Conservation (phyloP, 306 rosid genomes). For the Astragalus membranaceus region DNA sequence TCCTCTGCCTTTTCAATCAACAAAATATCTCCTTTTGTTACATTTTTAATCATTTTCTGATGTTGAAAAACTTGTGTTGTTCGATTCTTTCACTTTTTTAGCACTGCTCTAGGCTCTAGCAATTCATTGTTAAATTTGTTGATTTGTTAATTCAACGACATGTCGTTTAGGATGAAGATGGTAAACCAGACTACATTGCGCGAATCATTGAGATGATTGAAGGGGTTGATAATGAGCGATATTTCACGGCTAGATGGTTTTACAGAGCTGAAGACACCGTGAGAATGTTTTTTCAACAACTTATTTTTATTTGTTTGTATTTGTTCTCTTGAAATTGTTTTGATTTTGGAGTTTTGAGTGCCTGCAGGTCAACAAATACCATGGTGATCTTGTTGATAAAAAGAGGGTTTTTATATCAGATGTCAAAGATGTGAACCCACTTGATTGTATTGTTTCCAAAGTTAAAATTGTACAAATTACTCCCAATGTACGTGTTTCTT, state of each 20-base stretch:
- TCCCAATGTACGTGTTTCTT: conserved; percentile 8
- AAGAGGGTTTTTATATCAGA: conserved; percentile 33
- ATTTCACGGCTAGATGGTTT: conserved; percentile 41
- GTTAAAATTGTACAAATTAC: conserved; percentile 2
- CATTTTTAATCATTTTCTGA: no score
- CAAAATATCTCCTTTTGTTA: no score
- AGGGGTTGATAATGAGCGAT: not conserved
- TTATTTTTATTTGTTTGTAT: not conserved
- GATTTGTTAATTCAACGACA: not conserved
- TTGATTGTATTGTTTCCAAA: conserved; percentile 32
- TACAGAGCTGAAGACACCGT: conserved; percentile 42
- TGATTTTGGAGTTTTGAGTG: not conserved
- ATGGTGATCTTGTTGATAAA: conserved; percentile 17
- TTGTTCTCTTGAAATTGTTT: not conserved
- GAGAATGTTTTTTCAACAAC: not conserved
- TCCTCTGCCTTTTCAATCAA: not conserved
- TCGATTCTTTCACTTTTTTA: no score
- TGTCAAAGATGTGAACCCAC: conserved; percentile 29
- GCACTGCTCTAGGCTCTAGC: not conserved
- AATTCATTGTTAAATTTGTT: not conserved
- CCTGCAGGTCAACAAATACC: conserved; percentile 28
- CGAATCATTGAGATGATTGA: conserved; percentile 37
- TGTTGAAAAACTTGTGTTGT: not conserved
- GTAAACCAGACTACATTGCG: conserved; percentile 30
- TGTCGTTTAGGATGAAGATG: conserved; percentile 30